phyloP scores from a whole-genome alignment of 352 stramenopile species.

The Globisporangium yorkense region DNA sequence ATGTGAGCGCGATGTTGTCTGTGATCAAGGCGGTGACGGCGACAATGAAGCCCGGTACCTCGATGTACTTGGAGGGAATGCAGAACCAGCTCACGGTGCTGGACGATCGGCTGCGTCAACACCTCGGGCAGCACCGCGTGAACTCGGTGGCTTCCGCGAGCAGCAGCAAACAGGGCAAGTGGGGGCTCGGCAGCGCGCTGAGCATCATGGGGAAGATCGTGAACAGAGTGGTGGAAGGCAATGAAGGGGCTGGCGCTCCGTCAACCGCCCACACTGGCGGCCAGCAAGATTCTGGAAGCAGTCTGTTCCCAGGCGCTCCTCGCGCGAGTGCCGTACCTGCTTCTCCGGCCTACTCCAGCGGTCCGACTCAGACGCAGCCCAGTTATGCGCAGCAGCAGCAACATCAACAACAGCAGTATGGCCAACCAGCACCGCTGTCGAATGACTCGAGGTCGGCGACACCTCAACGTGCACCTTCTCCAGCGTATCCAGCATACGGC shows the following conservation, averaged over 20 bases:
- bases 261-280: background rate
- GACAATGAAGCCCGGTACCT: conserved; percentile 78
- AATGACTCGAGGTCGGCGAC: conserved; percentile 6
- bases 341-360: conserved; percentile 10
- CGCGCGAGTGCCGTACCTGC: conserved; percentile 14
- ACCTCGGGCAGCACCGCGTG: conserved; percentile 73
- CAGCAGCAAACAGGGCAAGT: conserved; percentile 62
- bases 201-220: conserved; percentile 88
- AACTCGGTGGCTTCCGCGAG: conserved; percentile 47
- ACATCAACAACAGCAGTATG: conserved; percentile 16
- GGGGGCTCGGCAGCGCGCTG: conserved; percentile 69
- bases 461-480: conserved; percentile 6
- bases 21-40: conserved; percentile 64
- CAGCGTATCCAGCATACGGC: conserved; percentile 8
- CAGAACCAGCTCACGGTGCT: conserved; percentile 84
- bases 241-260: conserved; percentile 25
- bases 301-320: conserved; percentile 31
- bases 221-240: conserved; percentile 79
- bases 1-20: conserved; percentile 82
- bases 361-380: conserved; percentile 5
- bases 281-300: conserved; percentile 16
- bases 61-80: conserved; percentile 86
- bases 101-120: conserved; percentile 79
- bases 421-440: conserved; percentile 4
- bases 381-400: background rate